Percentiles rank a stretch among this genome's conserved stretches.
Evolutionary conservation across 441 rosid genomes (phyloP).

Genomic region (Croton setiger): DNA sequence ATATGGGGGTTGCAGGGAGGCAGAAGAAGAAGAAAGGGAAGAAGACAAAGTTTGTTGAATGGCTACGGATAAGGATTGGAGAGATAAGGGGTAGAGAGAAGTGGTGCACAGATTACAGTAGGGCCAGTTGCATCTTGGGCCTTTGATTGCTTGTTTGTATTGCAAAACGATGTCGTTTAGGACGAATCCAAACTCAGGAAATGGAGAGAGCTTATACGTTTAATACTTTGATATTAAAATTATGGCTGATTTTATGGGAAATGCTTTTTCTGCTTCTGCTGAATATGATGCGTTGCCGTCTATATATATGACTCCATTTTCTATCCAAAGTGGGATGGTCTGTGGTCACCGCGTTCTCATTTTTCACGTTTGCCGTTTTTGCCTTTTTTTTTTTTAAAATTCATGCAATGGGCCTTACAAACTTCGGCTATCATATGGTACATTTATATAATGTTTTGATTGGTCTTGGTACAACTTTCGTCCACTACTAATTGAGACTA

Average conservation of each 20-base stretch:
- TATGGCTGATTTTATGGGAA: neutral
- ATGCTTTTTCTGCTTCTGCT: neutral
- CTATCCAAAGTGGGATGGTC: neutral
- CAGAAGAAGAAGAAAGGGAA: conserved; percentile 1
- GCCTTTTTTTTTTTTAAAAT: too few relatives aligned
- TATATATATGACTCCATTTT: neutral
- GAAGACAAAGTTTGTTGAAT: neutral
- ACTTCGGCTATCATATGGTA: too few relatives aligned
- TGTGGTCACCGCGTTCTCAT: conserved; percentile 21
- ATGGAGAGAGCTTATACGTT: neutral
- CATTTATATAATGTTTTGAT: too few relatives aligned
- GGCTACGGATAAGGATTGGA: conserved; percentile 40
- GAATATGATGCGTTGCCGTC: neutral
- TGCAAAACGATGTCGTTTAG: neutral
- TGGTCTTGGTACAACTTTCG: too few relatives aligned
- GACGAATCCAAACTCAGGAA: neutral
- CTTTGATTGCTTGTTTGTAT: neutral
- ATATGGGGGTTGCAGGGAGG: conserved; percentile 11
- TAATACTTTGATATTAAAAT: neutral
- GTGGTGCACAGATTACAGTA: conserved; percentile 37
- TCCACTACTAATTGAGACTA: too few relatives aligned
- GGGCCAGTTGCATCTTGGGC: conserved; percentile 28
- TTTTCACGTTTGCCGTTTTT: conserved; percentile 21
- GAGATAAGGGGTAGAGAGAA: conserved; percentile 43
- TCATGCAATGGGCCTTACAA: too few relatives aligned